Percentiles rank a stretch among this genome's conserved stretches.
phyloP scores from a whole-genome alignment of 176 grass and related monocot genomes.

The Lolium multiflorum region DNA sequence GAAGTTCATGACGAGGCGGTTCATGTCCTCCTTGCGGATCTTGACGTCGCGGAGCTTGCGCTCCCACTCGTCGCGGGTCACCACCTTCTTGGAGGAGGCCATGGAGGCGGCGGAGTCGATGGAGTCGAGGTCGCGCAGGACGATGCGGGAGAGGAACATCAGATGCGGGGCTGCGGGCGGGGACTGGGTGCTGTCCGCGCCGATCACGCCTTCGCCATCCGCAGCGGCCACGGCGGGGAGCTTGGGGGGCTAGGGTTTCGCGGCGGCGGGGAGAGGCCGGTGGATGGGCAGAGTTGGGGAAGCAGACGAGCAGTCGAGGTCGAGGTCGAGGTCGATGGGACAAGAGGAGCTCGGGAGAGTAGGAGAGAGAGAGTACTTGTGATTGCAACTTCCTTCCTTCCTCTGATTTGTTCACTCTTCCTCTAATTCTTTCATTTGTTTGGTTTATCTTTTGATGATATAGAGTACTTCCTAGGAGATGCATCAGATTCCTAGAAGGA shows the following conservation, averaged over 20 bases:
- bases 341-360: neutral
- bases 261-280: neutral
- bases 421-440: neutral
- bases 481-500: too few relatives aligned
- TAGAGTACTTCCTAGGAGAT: too few relatives aligned
- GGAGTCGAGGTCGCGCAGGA: slow-evolving; percentile 57
- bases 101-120: slow-evolving; percentile 52
- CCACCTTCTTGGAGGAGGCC: slow-evolving; percentile 87
- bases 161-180: slow-evolving; percentile 40
- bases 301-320: slow-evolving; percentile 18
- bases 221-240: neutral
- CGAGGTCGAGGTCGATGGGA: slow-evolving; percentile 3
- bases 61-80: slow-evolving; percentile 92
- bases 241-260: slow-evolving; percentile 52
- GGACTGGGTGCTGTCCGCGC: slow-evolving; percentile 4
- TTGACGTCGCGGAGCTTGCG: slow-evolving; percentile 91
- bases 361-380: too few relatives aligned
- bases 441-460: neutral
- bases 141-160: slow-evolving; percentile 79
- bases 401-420: neutral
- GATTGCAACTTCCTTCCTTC: neutral
- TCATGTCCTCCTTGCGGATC: slow-evolving; percentile 96
- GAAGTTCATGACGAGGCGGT: slow-evolving; percentile 93
- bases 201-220: slow-evolving; percentile 50
- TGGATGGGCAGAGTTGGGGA: slow-evolving; percentile 30